Evolutionary conservation across 2,329 filamentous ascomycete species (phyloP).

Genomic region (Apiospora malaysiana): DNA sequence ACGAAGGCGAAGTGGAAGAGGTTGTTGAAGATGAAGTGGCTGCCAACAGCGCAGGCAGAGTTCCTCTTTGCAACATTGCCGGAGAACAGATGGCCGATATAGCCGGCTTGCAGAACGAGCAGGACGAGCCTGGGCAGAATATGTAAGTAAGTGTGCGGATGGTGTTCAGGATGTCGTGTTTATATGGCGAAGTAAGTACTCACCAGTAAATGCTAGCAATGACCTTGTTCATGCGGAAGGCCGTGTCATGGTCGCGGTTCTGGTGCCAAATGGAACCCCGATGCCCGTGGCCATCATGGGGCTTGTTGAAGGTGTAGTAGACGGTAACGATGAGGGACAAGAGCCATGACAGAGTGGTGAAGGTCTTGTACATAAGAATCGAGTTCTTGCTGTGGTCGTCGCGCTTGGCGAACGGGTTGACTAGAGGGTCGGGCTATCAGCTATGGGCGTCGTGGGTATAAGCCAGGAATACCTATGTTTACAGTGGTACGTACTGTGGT

Average conservation of each 20-base stretch:
- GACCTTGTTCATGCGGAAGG: conserved; percentile 74
- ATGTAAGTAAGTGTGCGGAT: conserved; percentile 7
- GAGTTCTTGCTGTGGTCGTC: conserved; percentile 67
- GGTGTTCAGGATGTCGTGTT: not conserved
- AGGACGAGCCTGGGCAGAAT: conserved; percentile 65
- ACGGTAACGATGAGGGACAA: conserved; percentile 74
- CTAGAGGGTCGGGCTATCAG: conserved; percentile 45
- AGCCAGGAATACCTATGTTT: not conserved
- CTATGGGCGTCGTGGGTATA: not conserved
- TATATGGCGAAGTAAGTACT: conserved; percentile 25
- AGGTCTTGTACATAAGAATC: conserved; percentile 75
- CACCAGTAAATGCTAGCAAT: conserved; percentile 79
- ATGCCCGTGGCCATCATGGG: conserved; percentile 64
- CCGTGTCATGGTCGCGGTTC: conserved; percentile 68
- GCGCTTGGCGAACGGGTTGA: conserved; percentile 78
- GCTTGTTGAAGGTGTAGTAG: conserved; percentile 73
- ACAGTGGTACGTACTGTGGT: conserved; percentile 34
- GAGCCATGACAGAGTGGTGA: conserved; percentile 77
- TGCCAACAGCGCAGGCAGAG: conserved; percentile 76
- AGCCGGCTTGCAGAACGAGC: conserved; percentile 76
- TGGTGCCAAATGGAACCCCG: conserved; percentile 76
- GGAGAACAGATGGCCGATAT: conserved; percentile 79
- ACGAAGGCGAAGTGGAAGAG: conserved; percentile 82
- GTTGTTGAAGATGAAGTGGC: conserved; percentile 87
- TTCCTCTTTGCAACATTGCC: conserved; percentile 66